Conservation (phyloP, 2,329 filamentous ascomycete genomes). For the Fusarium lyarnte region DNA sequence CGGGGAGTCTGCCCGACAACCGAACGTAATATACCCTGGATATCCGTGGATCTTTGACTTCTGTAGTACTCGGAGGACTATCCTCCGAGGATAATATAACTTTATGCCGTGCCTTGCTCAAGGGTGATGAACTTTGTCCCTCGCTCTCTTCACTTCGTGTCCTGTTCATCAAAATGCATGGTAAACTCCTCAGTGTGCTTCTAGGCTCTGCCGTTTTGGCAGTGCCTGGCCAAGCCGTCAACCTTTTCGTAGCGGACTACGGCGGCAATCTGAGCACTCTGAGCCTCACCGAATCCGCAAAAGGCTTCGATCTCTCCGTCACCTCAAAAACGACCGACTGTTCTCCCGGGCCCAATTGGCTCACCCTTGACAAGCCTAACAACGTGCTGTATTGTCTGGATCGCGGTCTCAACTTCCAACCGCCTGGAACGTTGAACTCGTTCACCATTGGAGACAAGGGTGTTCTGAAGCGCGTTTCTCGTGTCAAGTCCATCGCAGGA, state of each 20-base stretch:
- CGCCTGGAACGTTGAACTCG: constrained; percentile 36
- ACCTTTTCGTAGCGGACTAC: constrained; percentile 37
- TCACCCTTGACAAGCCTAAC: constrained; percentile 24
- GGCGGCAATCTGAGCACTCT: constrained; percentile 36
- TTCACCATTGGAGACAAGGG: constrained; percentile 25
- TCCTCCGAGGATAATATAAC: neutral
- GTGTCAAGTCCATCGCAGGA: constrained; percentile 19
- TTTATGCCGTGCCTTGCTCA: neutral
- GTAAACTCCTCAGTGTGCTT: neutral
- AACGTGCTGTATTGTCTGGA: constrained; percentile 38
- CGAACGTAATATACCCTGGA: neutral
- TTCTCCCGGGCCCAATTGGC: constrained; percentile 29
- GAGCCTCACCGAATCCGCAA: neutral
- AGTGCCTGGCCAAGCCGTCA: constrained; percentile 15
- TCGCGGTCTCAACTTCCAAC: constrained; percentile 9
- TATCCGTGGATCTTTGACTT: neutral
- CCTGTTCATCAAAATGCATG: neutral
- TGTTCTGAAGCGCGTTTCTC: constrained; percentile 11
- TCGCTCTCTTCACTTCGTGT: too few species aligned
- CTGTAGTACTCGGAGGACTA: neutral
- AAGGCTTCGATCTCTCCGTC: constrained; percentile 10
- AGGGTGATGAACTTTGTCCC: too few species aligned
- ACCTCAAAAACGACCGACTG: constrained; percentile 24
- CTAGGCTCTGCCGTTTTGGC: constrained; percentile 10
- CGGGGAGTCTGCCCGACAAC: neutral